Evolutionary conservation across 352 stramenopile species (phyloP).

Genomic region (Pythium guiyangense): DNA sequence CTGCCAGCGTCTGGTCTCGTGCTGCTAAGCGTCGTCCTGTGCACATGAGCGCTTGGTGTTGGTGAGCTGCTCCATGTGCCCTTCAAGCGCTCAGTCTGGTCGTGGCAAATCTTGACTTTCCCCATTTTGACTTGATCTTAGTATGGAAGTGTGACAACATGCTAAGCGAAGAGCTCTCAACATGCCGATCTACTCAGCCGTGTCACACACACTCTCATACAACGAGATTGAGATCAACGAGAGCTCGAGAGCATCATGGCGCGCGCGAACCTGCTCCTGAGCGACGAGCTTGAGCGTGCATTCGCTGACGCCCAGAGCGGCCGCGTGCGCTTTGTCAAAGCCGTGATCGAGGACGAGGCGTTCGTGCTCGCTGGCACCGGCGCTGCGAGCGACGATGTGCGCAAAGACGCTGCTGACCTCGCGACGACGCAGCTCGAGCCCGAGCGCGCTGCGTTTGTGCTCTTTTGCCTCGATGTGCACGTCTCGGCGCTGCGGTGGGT

Average conservation of each 20-base stretch:
- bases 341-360: slow-evolving; percentile 51
- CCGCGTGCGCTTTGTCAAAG: slow-evolving; percentile 68
- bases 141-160: too few species aligned
- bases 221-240: too few species aligned
- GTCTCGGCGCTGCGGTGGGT: slow-evolving; percentile 73
- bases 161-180: too few species aligned
- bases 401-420: slow-evolving; percentile 34
- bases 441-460: slow-evolving; percentile 60
- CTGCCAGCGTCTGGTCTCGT: too few species aligned
- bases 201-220: too few species aligned
- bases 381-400: slow-evolving; percentile 34
- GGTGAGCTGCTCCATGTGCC: too few species aligned
- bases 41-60: too few species aligned
- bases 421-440: slow-evolving; percentile 21
- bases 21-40: too few species aligned
- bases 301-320: slow-evolving; percentile 70
- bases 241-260: slow-evolving; percentile 32
- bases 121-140: too few species aligned
- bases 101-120: too few species aligned
- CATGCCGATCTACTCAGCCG: too few species aligned
- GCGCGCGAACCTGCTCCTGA: slow-evolving; percentile 55
- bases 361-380: slow-evolving; percentile 49
- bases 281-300: slow-evolving; percentile 54
- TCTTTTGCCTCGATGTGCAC: slow-evolving; percentile 74
- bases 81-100: too few species aligned